Conservation (phyloP, 768 basidiomycete species). For the Clavulina sp. region DNA sequence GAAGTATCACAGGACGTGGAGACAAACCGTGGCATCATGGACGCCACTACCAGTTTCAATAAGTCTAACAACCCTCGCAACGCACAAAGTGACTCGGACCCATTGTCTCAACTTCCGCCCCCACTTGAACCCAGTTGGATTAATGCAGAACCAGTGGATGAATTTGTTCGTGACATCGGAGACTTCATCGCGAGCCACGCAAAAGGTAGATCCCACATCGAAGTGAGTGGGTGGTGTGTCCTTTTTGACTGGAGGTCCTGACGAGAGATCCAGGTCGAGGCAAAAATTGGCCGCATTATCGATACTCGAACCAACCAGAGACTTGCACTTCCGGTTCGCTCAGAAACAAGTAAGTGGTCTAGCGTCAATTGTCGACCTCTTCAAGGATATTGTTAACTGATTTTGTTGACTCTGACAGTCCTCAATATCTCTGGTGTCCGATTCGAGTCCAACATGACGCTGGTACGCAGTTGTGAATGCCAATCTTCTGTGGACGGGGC, state of each 20-base stretch:
- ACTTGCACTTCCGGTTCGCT: slow-evolving; percentile 49
- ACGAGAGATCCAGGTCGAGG: slow-evolving; percentile 40
- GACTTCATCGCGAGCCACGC: slow-evolving; percentile 48
- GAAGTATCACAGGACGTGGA: slow-evolving; percentile 14
- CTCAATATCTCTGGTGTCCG: slow-evolving; percentile 47
- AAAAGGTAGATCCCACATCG: slow-evolving; percentile 38
- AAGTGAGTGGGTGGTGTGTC: slow-evolving; percentile 24
- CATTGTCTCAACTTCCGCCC: slow-evolving; percentile 23
- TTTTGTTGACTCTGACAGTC: slow-evolving; percentile 28
- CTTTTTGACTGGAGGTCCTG: background rate
- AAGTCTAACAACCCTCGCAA: slow-evolving; percentile 13
- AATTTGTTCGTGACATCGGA: slow-evolving; percentile 81
- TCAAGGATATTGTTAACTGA: background rate
- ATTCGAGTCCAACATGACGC: slow-evolving; percentile 89
- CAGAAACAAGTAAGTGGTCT: slow-evolving; percentile 59
- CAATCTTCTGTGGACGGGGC: slow-evolving; percentile 4
- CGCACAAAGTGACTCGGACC: slow-evolving; percentile 2
- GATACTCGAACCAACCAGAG: slow-evolving; percentile 41
- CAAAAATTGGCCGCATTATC: slow-evolving; percentile 64
- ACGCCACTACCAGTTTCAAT: slow-evolving; percentile 15
- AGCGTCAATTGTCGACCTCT: background rate
- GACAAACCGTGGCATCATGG: slow-evolving; percentile 13
- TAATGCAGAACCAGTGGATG: slow-evolving; percentile 79
- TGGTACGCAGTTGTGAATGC: slow-evolving; percentile 33
- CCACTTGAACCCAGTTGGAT: slow-evolving; percentile 43